Base-by-base conservation (phyloP, 1,284 basidiomycete species). In the Ustilago trichophora region DNA sequence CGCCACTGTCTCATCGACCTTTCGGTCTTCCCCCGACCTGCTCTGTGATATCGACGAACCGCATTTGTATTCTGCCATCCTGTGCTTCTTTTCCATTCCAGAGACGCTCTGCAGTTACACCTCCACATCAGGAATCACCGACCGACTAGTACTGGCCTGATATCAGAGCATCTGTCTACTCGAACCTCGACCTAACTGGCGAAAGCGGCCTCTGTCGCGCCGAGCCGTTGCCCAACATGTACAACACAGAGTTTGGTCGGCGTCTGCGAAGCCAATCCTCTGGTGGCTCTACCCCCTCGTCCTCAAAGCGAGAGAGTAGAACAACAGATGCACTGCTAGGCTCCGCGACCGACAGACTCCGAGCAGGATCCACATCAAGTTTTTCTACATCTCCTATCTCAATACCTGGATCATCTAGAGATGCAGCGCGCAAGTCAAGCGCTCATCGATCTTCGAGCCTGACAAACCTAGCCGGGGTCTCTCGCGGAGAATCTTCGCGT, bases 221-320 rank as follows among this genome's bases (percentile, higher is more conserved):
- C 47, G 16, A 25, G 22, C 38, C 43, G 36, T 29, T 25, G 6
- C 27, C 16, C 48, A 43, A 6, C 41, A 78, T 78, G 76, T 76
- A 78, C 63, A 69, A 77, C 42, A 71, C 73, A 44, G 75, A 76
- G 21, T 75, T 76, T 35, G 75, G 69, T 19, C 60, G 72, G 12
- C 43, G 75, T 36, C 59, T 76, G 13, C 54, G 75, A 2, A 70
- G 57, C 41, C 73, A 76, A 27, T 73, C 70, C 22, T 60, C 71
- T 7, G 70, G 72, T 22, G 59, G 54, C 26, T 57, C 60, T 5
- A 53, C 67, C 10, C 56, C 66, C 4, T 60, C 65, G 2, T 55
- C 51, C 26, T 62, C 58, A 6, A 70, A 57, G 21, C 43, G 51
- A 21, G 55, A 64, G 10, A 51, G 44, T 24, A 51, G 55, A 41